phyloP scores from a whole-genome alignment of 257 asterid species.

The Rubia yunnanensis region DNA sequence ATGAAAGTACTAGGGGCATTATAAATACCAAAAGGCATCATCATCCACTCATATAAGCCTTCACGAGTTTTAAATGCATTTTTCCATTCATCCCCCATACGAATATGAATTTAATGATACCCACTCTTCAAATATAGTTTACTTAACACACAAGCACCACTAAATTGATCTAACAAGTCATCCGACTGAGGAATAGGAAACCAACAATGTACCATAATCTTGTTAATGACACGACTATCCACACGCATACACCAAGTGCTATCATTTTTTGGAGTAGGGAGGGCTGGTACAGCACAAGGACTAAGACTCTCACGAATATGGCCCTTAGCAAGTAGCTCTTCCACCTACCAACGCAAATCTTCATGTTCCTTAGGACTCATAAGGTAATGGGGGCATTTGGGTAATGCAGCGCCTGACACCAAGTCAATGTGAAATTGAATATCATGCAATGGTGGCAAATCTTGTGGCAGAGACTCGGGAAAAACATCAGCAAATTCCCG shows the following conservation, averaged over 20 bases:
- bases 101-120: neutral
- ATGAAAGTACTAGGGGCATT: too few relatives aligned
- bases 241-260: neutral
- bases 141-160: neutral
- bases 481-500: neutral
- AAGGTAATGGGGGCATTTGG: neutral
- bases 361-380: neutral
- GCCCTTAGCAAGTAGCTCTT: neutral
- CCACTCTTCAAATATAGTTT: neutral
- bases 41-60: neutral
- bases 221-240: conserved; percentile 5
- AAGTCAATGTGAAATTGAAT: neutral
- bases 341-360: neutral
- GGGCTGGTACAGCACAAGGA: neutral
- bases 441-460: neutral
- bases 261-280: neutral
- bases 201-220: neutral
- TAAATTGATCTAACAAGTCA: neutral
- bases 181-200: neutral
- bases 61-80: neutral
- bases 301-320: neutral
- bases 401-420: neutral
- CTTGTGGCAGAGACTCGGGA: neutral
- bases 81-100: conserved; percentile 6
- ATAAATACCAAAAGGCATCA: too few relatives aligned